These are phyloP conservation scores for Xylaria grammica DNA, from an alignment of 495 filamentous ascomycete species.

Conservation along the genomic window DNA sequence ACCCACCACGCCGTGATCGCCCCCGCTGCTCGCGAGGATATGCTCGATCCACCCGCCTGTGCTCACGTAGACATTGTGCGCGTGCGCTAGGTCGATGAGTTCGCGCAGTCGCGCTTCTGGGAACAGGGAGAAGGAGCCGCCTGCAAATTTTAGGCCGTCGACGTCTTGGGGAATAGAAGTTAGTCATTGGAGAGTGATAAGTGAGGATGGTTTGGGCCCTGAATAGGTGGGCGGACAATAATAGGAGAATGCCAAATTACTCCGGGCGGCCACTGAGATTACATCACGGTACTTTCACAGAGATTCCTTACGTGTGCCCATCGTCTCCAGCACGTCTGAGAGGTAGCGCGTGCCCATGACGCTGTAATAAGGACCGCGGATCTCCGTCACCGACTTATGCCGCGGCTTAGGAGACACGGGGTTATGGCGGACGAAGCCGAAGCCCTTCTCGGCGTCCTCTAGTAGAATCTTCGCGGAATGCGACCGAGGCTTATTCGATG, in stretches of 20 bases:
- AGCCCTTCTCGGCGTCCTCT: slow-evolving; percentile 56
- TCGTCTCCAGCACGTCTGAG: not conserved
- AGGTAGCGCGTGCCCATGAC: slow-evolving; percentile 52
- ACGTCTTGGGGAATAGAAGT: slow-evolving; percentile 53
- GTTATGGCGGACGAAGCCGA: slow-evolving; percentile 61
- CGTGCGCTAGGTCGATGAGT: slow-evolving; percentile 59
- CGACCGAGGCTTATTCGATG: not conserved
- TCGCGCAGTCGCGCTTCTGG: slow-evolving; percentile 53
- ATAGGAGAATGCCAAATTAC: not conserved
- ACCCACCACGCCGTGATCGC: slow-evolving; percentile 38
- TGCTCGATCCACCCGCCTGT: slow-evolving; percentile 65
- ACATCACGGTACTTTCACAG: not conserved
- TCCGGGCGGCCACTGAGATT: not conserved
- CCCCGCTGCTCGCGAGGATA: slow-evolving; percentile 51
- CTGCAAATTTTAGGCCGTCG: slow-evolving; percentile 64
- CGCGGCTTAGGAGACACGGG: slow-evolving; percentile 56
- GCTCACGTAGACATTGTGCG: slow-evolving; percentile 59
- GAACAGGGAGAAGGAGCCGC: slow-evolving; percentile 62
- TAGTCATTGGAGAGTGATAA: slow-evolving; percentile 59
- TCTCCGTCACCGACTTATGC: slow-evolving; percentile 58
- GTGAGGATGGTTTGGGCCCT: slow-evolving; percentile 41
- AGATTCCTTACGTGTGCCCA: not conserved
- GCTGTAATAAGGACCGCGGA: slow-evolving; percentile 62
- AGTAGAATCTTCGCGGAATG: slow-evolving; percentile 43
- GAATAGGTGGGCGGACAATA: not conserved